Base-by-base conservation (phyloP, 257 asterid species). In the Scutellaria minor region DNA sequence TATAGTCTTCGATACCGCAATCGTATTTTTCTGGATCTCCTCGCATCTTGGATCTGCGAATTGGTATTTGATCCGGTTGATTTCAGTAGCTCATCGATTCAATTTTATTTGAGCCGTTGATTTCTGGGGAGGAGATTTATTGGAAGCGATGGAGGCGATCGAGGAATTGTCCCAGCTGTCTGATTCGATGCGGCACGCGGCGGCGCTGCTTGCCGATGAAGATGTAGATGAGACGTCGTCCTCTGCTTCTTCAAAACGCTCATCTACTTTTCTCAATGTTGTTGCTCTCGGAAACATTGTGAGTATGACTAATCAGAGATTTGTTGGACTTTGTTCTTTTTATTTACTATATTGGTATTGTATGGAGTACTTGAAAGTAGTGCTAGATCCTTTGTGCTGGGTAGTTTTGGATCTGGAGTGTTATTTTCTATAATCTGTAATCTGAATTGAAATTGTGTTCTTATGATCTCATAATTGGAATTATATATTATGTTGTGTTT, bases 281-380 rank as follows among this genome's bases (percentile, higher is more conserved):
- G 97, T 91, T 79, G 96, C 92, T 59, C 87, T 94, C 39, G 98
- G 98, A 13, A 91, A 83, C 86, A 91, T 91, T 74, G 99, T 94
- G 81, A 79, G 85, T 73, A 63, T 70, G 67, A 58, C 61, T 62
- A 13, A 45, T 58, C 68, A 53, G 80, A 75, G 75, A 77, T 57
- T 73, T 77, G 24, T 41, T 35, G 57, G 53, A 44, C 59, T 37
- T 60, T 14, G 41, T 14, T 46, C 3, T 6, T 1, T 41, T 51
- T 10, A n/a, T 45, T 52, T 37, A 7, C 7, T 46, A 61, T 53
- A 3, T 58, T 22, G 14, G 54, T 74, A 7, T 60, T 50, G 68
- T 57, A 22, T 40, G 59, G 27, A 51, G 59, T 64, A 20, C 42
- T 54, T 55, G 66, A 61, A 61, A 65, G 53, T 42, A 41, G 14